A percentile compares a stretch with the other conserved stretches of the same genome.
phyloP scores from a whole-genome alignment of 805 yeast genomes.

The Pichia sporocuriosa region DNA sequence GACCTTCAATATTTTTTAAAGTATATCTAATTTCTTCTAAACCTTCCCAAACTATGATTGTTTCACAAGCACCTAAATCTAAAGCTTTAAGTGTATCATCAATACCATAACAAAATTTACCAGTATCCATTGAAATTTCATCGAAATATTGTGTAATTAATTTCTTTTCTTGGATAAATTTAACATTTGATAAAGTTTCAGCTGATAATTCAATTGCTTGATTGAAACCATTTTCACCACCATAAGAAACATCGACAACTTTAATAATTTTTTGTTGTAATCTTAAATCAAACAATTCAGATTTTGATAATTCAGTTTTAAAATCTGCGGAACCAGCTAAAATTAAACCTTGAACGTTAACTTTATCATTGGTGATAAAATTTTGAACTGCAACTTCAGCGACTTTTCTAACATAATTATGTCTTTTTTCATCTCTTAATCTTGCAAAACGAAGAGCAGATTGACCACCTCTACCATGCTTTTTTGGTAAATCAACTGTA shows the following conservation, averaged over 20 bases:
- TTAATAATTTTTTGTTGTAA: constrained; percentile 80
- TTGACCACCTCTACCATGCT: constrained; percentile 99
- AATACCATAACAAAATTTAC: constrained; percentile 95
- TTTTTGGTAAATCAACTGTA: constrained; percentile 95
- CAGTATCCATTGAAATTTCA: constrained; percentile 95
- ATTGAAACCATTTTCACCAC: constrained; percentile 99
- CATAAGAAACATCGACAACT: constrained; percentile 94
- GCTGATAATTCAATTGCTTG: constrained; percentile 98
- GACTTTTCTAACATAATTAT: constrained; percentile 95
- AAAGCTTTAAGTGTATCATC: constrained; percentile 94
- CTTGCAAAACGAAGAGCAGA: constrained; percentile 99
- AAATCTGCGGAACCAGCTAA: constrained; percentile 99
- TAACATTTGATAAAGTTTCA: constrained; percentile 93
- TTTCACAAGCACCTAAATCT: constrained; percentile 94
- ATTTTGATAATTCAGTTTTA: constrained; percentile 87
- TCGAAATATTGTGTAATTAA: constrained; percentile 87
- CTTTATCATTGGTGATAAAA: constrained; percentile 91
- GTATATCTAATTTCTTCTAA: constrained; percentile 79
- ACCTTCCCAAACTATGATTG: constrained; percentile 86
- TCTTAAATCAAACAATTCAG: constrained; percentile 90
- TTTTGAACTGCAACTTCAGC: constrained; percentile 98
- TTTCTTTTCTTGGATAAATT: constrained; percentile 97
- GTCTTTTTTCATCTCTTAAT: constrained; percentile 98
- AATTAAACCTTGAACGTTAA: constrained; percentile 87
- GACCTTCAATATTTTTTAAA: constrained; percentile 76